Percentiles rank a stretch among this genome's conserved stretches.
phyloP scores from a whole-genome alignment of 2,329 filamentous ascomycete genomes.

The Hortaea sp. region DNA sequence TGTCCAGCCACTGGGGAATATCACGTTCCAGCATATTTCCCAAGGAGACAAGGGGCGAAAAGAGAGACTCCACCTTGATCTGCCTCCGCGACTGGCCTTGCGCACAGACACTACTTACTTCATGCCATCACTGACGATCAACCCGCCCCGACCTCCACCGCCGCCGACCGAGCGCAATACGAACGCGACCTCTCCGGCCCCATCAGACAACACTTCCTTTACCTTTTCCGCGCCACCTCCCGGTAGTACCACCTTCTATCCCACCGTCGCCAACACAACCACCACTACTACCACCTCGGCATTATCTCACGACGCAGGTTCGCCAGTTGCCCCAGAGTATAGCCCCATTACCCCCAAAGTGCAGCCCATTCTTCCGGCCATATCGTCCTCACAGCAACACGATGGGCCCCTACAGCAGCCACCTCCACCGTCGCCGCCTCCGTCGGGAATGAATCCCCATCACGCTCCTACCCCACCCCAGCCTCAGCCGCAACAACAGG shows the following conservation, averaged over 20 bases:
- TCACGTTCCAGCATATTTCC: no score
- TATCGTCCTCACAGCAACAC: neutral
- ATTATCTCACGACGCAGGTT: neutral
- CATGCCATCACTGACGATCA: conserved; percentile 17
- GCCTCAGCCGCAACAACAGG: no score
- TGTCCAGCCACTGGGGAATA: no score
- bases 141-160: conserved; percentile 7
- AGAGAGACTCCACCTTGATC: neutral
- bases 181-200: conserved; percentile 1
- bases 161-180: conserved; percentile 7
- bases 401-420: neutral
- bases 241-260: neutral
- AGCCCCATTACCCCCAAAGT: conserved; percentile 26
- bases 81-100: neutral
- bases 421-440: neutral
- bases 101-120: conserved; percentile 5
- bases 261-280: no score
- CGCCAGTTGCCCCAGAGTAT: conserved; percentile 18
- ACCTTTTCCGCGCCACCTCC: conserved; percentile 7
- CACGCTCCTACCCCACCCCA: no score
- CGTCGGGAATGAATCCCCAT: no score
- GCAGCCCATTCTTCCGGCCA: conserved; percentile 18
- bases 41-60: no score
- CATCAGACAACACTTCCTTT: conserved; percentile 2
- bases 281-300: neutral